Evolutionary conservation across 768 basidiomycete species (phyloP).

Genomic region (Trametes sanguinea): DNA sequence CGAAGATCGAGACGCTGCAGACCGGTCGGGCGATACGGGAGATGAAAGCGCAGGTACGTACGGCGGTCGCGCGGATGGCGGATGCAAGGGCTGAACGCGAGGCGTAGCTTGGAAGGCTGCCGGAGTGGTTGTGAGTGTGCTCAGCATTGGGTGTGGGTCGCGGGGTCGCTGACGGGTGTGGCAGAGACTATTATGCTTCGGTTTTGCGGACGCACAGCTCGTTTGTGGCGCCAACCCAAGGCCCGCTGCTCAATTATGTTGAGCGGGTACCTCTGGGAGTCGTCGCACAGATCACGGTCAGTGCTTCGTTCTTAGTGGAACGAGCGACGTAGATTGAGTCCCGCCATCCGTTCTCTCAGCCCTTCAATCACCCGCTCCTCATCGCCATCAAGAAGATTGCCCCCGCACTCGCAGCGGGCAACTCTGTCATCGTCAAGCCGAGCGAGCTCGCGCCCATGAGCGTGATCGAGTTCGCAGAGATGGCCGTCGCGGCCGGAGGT

Average conservation of each 20-base stretch:
- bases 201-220: conserved; percentile 68
- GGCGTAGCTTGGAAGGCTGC: conserved; percentile 47
- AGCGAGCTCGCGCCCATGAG: conserved; percentile 84
- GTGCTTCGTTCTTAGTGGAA: conserved; percentile 17
- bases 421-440: conserved; percentile 81
- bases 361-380: conserved; percentile 88
- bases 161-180: background rate
- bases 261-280: conserved; percentile 81
- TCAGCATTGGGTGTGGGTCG: background rate
- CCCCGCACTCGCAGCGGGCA: conserved; percentile 82
- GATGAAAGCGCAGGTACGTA: conserved; percentile 76
- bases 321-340: no score
- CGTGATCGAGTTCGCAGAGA: conserved; percentile 72
- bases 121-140: conserved; percentile 79
- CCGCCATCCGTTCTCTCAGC: conserved; percentile 41
- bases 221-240: conserved; percentile 78
- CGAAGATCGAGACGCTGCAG: conserved; percentile 68
- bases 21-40: conserved; percentile 83
- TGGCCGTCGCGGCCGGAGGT: conserved; percentile 71
- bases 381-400: conserved; percentile 90
- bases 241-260: conserved; percentile 77
- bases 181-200: conserved; percentile 77
- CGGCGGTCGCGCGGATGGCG: background rate
- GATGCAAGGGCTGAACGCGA: background rate
- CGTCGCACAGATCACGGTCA: conserved; percentile 85